Evolutionary conservation across 768 basidiomycete species (phyloP).

Genomic region (Leucocoprinus sp.): DNA sequence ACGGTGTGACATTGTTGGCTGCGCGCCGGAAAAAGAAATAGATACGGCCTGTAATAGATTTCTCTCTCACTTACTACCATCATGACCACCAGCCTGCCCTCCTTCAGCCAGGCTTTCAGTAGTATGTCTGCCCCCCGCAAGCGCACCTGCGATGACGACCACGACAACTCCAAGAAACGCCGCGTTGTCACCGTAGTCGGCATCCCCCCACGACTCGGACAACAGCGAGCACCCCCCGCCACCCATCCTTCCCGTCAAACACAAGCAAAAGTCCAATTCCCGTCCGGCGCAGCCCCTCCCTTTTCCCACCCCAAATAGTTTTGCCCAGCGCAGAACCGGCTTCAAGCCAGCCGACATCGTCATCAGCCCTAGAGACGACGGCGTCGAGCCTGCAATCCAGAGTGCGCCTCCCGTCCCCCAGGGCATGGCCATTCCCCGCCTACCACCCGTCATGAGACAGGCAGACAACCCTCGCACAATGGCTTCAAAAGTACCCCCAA

Average conservation of each 20-base stretch:
- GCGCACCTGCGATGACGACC: slow-evolving; percentile 27
- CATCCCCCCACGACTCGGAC: slow-evolving; percentile 30
- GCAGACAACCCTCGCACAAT: slow-evolving; percentile 40
- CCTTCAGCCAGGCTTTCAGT: slow-evolving; percentile 73
- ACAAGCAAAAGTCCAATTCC: too few species aligned
- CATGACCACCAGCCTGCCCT: slow-evolving; percentile 53
- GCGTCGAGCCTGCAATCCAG: slow-evolving; percentile 61
- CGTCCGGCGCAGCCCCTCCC: slow-evolving; percentile 39
- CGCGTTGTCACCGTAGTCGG: too few species aligned
- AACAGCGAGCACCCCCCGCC: slow-evolving; percentile 22
- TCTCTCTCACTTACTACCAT: slow-evolving; percentile 10
- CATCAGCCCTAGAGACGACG: slow-evolving; percentile 66
- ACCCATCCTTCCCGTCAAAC: slow-evolving; percentile 26
- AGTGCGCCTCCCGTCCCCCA: slow-evolving; percentile 67
- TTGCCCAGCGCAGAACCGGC: slow-evolving; percentile 65
- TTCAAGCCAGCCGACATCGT: slow-evolving; percentile 75
- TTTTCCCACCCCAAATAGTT: slow-evolving; percentile 69
- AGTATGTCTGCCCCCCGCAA: too few species aligned
- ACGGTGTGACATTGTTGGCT: slow-evolving; percentile 46
- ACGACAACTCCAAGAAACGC: slow-evolving; percentile 33
- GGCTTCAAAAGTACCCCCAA: slow-evolving; percentile 61
- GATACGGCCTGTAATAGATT: slow-evolving; percentile 11
- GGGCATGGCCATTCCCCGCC: slow-evolving; percentile 60
- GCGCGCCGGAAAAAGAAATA: slow-evolving; percentile 50
- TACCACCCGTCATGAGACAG: slow-evolving; percentile 41